phyloP scores from a whole-genome alignment of 2,329 filamentous ascomycete species.

The Phyllosticta capitalensis region DNA sequence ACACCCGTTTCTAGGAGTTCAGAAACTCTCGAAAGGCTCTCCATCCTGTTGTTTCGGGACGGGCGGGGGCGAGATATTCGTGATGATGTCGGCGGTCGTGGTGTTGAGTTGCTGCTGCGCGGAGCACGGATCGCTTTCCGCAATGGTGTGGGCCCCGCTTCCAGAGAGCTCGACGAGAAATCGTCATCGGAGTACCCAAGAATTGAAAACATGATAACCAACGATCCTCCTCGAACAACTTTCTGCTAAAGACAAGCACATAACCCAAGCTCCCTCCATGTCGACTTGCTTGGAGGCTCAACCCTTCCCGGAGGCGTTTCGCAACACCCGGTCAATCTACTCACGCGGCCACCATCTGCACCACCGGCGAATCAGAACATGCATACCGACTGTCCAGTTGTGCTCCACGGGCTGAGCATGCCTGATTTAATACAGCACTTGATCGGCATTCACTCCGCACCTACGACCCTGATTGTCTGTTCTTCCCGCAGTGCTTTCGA shows the following conservation, averaged over 20 bases:
- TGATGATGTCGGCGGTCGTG: background rate
- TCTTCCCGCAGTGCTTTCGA: constrained; percentile 57
- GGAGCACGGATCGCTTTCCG: background rate
- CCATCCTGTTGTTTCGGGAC: constrained; percentile 50
- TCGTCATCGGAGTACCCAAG: background rate
- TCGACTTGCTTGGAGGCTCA: background rate
- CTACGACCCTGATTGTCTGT: constrained; percentile 64
- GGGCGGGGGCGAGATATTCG: background rate
- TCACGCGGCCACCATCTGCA: constrained; percentile 5
- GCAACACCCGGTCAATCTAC: constrained; percentile 13
- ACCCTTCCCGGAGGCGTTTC: background rate
- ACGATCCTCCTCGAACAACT: background rate
- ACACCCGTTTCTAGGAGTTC: constrained; percentile 88
- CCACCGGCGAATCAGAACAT: background rate
- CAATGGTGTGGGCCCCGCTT: constrained; percentile 1
- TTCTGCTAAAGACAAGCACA: background rate
- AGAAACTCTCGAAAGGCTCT: constrained; percentile 91
- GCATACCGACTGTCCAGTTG: constrained; percentile 23
- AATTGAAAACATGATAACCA: background rate
- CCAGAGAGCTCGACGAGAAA: background rate
- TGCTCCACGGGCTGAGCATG: constrained; percentile 28
- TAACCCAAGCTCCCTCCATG: background rate
- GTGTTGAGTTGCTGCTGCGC: background rate
- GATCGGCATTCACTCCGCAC: constrained; percentile 48
- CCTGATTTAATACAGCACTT: constrained; percentile 49